Conservation (phyloP, 2,329 filamentous ascomycete species). For the Claviceps pusilla region DNA sequence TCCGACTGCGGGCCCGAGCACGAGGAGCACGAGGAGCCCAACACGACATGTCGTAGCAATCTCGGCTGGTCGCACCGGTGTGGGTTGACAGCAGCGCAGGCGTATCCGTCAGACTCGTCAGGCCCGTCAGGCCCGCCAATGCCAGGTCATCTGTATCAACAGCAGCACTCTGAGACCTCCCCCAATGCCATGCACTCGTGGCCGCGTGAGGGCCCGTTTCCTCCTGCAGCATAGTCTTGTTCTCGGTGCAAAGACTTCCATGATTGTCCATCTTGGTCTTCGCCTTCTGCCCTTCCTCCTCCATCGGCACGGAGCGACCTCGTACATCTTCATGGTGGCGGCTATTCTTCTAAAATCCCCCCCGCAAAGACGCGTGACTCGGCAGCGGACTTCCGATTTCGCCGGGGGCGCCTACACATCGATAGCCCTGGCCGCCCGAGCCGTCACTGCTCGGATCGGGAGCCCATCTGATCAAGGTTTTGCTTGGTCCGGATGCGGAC, state of each 20-base stretch:
- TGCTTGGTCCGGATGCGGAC: constrained; percentile 28
- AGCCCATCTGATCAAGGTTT: neutral
- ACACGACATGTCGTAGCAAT: neutral
- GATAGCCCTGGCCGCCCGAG: constrained; percentile 23
- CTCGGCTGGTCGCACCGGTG: neutral
- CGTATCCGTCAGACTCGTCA: too few species aligned
- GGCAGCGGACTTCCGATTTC: constrained; percentile 55
- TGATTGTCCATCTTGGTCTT: neutral
- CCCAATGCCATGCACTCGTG: neutral
- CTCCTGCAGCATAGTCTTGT: neutral
- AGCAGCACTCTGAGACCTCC: neutral
- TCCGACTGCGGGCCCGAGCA: neutral
- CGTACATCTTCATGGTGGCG: constrained; percentile 6
- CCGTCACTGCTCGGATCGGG: constrained; percentile 18
- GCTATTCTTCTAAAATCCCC: constrained; percentile 19
- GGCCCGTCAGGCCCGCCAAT: neutral
- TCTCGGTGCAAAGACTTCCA: neutral
- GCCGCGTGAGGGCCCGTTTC: neutral
- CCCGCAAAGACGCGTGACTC: constrained; percentile 24
- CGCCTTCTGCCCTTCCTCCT: too few species aligned
- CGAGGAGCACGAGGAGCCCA: neutral
- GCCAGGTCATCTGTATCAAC: neutral
- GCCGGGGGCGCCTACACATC: constrained; percentile 42
- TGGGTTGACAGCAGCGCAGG: too few species aligned
- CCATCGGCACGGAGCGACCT: neutral